Evolutionary conservation across 177 flowering plant species (phyloP).

Genomic region (Tripterygium wilfordii): DNA sequence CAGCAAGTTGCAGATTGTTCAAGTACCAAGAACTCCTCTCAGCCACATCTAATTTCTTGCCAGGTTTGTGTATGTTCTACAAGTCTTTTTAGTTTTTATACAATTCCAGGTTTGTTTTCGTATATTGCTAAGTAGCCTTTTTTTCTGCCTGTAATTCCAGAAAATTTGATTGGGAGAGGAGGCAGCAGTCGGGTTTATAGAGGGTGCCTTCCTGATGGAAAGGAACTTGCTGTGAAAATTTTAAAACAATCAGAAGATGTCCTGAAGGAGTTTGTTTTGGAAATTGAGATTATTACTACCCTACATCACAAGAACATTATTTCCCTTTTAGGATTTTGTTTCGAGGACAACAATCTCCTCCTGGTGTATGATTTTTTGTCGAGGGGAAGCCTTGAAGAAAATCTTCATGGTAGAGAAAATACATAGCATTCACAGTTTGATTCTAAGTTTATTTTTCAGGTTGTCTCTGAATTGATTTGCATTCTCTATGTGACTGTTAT

Average conservation of each 20-base stretch:
- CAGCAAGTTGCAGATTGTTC: slow-evolving; percentile 73
- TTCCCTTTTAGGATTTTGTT: slow-evolving; percentile 83
- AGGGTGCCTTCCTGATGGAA: slow-evolving; percentile 81
- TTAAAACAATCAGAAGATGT: slow-evolving; percentile 69
- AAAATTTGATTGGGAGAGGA: slow-evolving; percentile 85
- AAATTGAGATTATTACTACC: slow-evolving; percentile 77
- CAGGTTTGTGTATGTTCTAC: slow-evolving; percentile 37
- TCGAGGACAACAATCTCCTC: slow-evolving; percentile 59
- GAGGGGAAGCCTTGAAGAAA: slow-evolving; percentile 92
- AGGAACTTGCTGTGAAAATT: slow-evolving; percentile 84
- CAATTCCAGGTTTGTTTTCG: neutral
- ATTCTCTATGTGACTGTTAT: slow-evolving; percentile 2
- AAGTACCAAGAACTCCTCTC: slow-evolving; percentile 56
- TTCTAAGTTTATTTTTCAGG: neutral
- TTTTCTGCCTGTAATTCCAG: slow-evolving; percentile 28
- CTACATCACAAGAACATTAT: slow-evolving; percentile 76
- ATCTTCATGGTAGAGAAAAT: slow-evolving; percentile 87
- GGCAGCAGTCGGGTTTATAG: slow-evolving; percentile 84
- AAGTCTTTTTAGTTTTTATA: neutral
- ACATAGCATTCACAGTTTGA: neutral
- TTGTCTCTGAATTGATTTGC: neutral
- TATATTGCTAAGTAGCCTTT: neutral
- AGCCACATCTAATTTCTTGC: slow-evolving; percentile 69
- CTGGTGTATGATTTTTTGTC: slow-evolving; percentile 83
- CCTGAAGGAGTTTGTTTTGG: slow-evolving; percentile 62